These are phyloP conservation scores for Arthrobotrys sphaeroides DNA, from an alignment of 2,329 filamentous ascomycete species.

Conservation along the genomic window DNA sequence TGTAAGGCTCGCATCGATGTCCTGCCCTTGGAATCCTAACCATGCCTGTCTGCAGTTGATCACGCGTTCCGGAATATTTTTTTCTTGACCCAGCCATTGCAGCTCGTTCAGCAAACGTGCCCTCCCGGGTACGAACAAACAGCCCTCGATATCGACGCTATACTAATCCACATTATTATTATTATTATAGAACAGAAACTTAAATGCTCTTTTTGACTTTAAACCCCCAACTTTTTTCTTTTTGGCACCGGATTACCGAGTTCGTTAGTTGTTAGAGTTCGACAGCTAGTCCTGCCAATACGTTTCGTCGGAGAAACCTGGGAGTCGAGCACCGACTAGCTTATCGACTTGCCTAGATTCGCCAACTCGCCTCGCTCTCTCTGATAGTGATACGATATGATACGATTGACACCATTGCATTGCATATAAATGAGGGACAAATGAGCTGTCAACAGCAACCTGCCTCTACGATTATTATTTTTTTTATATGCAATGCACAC, in stretches of 20 bases:
- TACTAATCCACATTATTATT: no score
- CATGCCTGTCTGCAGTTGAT: conserved; percentile 45
- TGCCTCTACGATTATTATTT: conserved; percentile 10
- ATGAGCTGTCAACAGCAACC: conserved; percentile 26
- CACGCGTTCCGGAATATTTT: conserved; percentile 53
- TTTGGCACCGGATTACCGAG: conserved; percentile 3
- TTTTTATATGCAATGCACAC: conserved; percentile 20
- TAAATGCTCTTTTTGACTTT: neutral
- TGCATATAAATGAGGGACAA: conserved; percentile 26
- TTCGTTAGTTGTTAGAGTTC: conserved; percentile 27
- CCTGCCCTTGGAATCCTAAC: conserved; percentile 50
- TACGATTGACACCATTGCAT: conserved; percentile 26
- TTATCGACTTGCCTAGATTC: conserved; percentile 46
- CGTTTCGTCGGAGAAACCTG: conserved; percentile 33
- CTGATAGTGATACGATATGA: conserved; percentile 39
- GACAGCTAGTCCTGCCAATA: conserved; percentile 3
- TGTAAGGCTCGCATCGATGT: conserved; percentile 47
- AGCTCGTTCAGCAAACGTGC: conserved; percentile 24
- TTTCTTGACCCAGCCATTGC: conserved; percentile 16
- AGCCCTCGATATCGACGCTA: neutral
- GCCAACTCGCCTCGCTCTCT: conserved; percentile 1
- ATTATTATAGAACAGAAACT: conserved; percentile 1
- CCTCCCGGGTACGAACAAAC: conserved; percentile 13
- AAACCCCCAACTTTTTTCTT: conserved; percentile 18
- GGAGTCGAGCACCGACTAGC: conserved; percentile 3